phyloP scores from a whole-genome alignment of 2,329 filamentous ascomycete genomes.

The Fusarium pininemorale region DNA sequence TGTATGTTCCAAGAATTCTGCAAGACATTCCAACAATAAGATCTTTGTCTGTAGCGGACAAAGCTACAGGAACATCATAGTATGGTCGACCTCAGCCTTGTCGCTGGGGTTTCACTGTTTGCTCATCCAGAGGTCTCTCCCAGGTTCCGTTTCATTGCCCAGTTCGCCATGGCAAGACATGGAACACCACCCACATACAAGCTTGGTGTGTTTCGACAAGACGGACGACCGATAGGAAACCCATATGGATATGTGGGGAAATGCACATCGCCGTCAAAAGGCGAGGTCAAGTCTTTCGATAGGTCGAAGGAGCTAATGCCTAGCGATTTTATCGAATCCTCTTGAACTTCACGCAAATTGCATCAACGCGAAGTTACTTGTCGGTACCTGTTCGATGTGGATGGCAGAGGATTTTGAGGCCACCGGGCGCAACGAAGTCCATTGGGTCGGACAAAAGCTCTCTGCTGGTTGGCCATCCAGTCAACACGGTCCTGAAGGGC shows the following conservation, averaged over 20 bases:
- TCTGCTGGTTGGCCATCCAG: conserved; percentile 8
- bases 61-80: background rate
- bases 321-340: background rate
- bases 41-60: background rate
- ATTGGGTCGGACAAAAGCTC: conserved; percentile 2
- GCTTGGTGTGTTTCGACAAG: background rate
- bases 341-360: background rate
- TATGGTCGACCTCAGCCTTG: background rate
- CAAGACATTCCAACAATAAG: background rate
- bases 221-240: background rate
- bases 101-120: background rate
- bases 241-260: background rate
- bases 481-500: conserved; percentile 39
- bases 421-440: background rate
- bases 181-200: background rate
- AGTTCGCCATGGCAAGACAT: background rate
- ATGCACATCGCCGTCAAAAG: background rate
- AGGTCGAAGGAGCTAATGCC: background rate
- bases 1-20: background rate
- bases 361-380: background rate
- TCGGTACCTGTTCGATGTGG: background rate
- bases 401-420: background rate
- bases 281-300: background rate
- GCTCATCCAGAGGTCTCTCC: background rate
- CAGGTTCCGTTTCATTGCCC: background rate